These are phyloP conservation scores for Eremochloa ophiuroides DNA, from an alignment of 176 grass and related monocot genomes.

Conservation along the genomic window DNA sequence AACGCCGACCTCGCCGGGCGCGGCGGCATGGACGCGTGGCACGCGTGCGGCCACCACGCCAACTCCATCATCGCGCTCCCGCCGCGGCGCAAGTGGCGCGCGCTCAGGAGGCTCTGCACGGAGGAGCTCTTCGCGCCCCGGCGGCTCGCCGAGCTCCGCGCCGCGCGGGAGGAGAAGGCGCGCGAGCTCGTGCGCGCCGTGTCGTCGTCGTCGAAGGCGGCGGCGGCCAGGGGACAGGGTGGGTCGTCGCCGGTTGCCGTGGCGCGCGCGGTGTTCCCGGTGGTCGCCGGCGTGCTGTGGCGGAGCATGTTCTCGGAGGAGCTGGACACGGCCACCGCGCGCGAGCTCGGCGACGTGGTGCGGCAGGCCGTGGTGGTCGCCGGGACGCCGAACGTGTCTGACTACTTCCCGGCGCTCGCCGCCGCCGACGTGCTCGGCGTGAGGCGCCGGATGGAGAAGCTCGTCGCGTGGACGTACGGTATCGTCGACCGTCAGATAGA, in stretches of 20 bases:
- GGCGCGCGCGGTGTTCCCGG: neutral
- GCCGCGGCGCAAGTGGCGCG: neutral
- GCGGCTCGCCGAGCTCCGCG: neutral
- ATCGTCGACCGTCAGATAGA: conserved; percentile 32
- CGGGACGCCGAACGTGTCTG: conserved; percentile 30
- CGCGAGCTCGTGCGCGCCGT: neutral
- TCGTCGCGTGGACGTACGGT: neutral
- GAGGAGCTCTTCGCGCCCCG: neutral
- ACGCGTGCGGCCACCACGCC: neutral
- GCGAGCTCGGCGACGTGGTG: conserved; percentile 7
- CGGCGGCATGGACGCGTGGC: neutral
- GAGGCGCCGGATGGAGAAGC: neutral
- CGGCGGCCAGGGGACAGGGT: neutral
- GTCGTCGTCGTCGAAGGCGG: no score
- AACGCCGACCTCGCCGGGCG: neutral
- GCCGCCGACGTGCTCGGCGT: conserved; percentile 15
- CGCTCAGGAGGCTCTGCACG: neutral
- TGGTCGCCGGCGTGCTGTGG: conserved; percentile 13
- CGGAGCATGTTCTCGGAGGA: conserved; percentile 22
- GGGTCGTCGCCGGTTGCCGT: neutral
- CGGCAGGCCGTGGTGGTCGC: neutral
- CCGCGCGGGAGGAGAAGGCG: neutral
- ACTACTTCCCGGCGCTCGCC: conserved; percentile 39
- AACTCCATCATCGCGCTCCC: neutral
- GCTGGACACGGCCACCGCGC: neutral